Evolutionary conservation across 176 grass and related monocot species (phyloP).

Genomic region (Alloteropsis semialata): DNA sequence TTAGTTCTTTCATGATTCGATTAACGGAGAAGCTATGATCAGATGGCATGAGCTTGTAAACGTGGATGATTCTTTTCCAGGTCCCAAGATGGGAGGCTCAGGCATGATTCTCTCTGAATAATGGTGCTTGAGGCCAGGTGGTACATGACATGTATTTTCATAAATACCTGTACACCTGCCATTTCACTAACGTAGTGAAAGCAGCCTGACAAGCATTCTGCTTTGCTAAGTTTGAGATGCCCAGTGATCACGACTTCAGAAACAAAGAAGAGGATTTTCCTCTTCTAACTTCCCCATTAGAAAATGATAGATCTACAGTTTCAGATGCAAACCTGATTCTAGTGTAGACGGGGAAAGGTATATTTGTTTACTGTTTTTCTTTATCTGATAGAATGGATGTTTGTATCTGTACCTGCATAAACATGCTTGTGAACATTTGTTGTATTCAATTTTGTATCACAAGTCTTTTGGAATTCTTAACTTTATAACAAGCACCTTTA

Average conservation of each 20-base stretch:
- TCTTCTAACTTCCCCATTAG: slow-evolving; percentile 12
- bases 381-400: slow-evolving; percentile 4
- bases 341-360: slow-evolving; percentile 20
- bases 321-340: slow-evolving; percentile 29
- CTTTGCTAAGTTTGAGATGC: slow-evolving; percentile 18
- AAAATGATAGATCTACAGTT: slow-evolving; percentile 9
- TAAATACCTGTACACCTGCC: neutral
- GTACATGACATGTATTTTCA: slow-evolving; percentile 1
- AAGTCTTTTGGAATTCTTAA: neutral
- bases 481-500: neutral
- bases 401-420: slow-evolving; percentile 29
- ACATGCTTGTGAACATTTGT: neutral
- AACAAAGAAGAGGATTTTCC: neutral
- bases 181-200: slow-evolving; percentile 18
- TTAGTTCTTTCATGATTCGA: slow-evolving; percentile 85
- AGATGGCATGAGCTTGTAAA: neutral
- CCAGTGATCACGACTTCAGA: neutral
- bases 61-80: slow-evolving; percentile 13
- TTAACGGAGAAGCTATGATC: slow-evolving; percentile 82
- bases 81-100: neutral
- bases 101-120: slow-evolving; percentile 23
- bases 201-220: slow-evolving; percentile 15
- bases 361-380: slow-evolving; percentile 28
- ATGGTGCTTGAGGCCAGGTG: neutral
- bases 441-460: slow-evolving; percentile 9